Percentiles rank a stretch among this genome's conserved stretches.
phyloP scores from a whole-genome alignment of 768 basidiomycete species.

The Roridomyces roridus region DNA sequence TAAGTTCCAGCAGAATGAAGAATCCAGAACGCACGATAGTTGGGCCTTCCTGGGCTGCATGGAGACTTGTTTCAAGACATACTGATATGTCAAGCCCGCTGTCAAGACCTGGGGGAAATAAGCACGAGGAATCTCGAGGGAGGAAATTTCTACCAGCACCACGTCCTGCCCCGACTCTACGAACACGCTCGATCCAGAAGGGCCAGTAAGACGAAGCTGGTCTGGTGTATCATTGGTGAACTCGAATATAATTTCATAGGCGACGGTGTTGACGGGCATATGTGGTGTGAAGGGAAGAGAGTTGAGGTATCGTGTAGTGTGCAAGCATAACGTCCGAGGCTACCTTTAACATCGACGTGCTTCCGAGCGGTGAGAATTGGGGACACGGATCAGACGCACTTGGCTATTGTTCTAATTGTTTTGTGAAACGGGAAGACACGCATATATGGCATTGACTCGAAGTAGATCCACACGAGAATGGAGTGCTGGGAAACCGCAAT shows the following conservation, averaged over 20 bases:
- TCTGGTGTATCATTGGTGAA: conserved; percentile 53
- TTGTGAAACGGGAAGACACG: conserved; percentile 19
- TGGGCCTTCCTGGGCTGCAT: conserved; percentile 40
- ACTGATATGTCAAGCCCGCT: conserved; percentile 55
- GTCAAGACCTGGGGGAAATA: conserved; percentile 44
- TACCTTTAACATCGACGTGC: conserved; percentile 18
- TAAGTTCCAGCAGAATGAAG: not conserved
- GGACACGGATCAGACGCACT: conserved; percentile 16
- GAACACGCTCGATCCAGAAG: conserved; percentile 5
- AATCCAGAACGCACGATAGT: conserved; percentile 50
- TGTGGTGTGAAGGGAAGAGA: conserved; percentile 8
- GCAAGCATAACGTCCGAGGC: not conserved
- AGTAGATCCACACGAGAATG: conserved; percentile 7
- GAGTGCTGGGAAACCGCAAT: not conserved
- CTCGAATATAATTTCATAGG: conserved; percentile 61
- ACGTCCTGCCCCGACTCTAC: conserved; percentile 21
- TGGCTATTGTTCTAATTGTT: conserved; percentile 32
- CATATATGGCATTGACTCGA: conserved; percentile 10
- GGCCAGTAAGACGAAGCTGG: conserved; percentile 38
- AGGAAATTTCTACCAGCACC: conserved; percentile 17
- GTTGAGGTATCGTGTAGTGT: not conserved
- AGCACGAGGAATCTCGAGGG: not conserved
- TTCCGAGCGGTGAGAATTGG: conserved; percentile 19
- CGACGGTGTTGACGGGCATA: conserved; percentile 56
- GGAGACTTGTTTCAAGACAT: conserved; percentile 44